Evolutionary conservation across 140 eudicot species (phyloP), one percentile per base, ranked within the genome.

Genomic region (Cichorium intybus): DNA sequence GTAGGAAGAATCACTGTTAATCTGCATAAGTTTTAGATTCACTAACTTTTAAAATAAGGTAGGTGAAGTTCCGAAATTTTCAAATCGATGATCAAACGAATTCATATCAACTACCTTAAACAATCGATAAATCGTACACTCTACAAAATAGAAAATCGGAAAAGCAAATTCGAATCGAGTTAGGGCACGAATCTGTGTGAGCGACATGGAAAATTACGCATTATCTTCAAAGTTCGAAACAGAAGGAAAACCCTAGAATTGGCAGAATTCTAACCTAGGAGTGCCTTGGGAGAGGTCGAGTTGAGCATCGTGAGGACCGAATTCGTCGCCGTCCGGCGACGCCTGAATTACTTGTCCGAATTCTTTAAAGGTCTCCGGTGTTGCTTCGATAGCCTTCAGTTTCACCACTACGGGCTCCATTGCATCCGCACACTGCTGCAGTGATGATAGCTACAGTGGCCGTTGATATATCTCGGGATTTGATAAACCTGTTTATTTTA

Each of bases 231-330:
- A 7, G 18, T 27, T 23, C 4, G 5, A 27, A 56, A 64, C 18
- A 46, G 56, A 51, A 51, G 50, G 15, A 43, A 79, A 76, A 67
- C 39, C 60, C 47, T 53, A 73, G 39, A 55, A 17, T 43, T 68
- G 11, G 0, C 4, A 29, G 48, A n/a, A 68, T 35, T 37, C 12
- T 35, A 4, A 66, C 96, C 96, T 82, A 0, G 97, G 95, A 60
- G 56, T 87, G 45, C 96, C 97, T 54, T 62, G 77, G 24, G 79
- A 66, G 39, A 91, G 92, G 73, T 87, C 89, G 9, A 87, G 90
- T 63, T 87, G 91, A 48, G 97, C 97, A 75, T 91, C 96, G 56
- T 59, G 80, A 54, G 95, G 92, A 3, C 96, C 96, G 55, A 85
- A 91, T 64, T 74, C 70, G 1, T 87, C 91, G 57, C 88, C 95